Evolutionary conservation across 2,329 filamentous ascomycete species (phyloP).

Genomic region (Fusarium xylarioides): DNA sequence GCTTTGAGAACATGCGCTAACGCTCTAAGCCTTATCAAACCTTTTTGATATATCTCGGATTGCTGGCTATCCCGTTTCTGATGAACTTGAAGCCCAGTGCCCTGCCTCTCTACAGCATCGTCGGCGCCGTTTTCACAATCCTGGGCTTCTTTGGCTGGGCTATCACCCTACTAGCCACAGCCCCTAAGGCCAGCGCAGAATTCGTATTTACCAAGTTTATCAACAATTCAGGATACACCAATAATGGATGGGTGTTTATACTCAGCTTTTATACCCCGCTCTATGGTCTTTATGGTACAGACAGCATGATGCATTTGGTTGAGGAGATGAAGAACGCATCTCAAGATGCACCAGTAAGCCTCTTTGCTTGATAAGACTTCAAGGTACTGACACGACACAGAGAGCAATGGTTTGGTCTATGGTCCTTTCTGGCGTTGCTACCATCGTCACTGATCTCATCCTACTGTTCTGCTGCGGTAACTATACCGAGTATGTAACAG

Average conservation of each 20-base stretch:
- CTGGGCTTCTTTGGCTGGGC: constrained; percentile 21
- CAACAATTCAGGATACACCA: constrained; percentile 15
- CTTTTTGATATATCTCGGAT: constrained; percentile 1
- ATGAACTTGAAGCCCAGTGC: constrained; percentile 12
- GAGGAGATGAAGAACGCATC: constrained; percentile 24
- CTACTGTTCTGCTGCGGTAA: constrained; percentile 10
- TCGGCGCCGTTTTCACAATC: constrained; percentile 13
- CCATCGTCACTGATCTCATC: constrained; percentile 1
- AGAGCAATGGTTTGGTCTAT: constrained; percentile 24
- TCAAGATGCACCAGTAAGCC: constrained; percentile 3
- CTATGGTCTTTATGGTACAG: constrained; percentile 11
- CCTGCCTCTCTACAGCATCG: constrained; percentile 9
- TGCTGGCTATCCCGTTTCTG: background rate
- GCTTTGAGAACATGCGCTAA: background rate
- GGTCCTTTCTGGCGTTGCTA: constrained; percentile 7
- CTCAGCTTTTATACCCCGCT: constrained; percentile 9
- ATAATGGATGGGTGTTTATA: constrained; percentile 12
- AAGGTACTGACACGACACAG: background rate
- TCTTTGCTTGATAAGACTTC: rapidly evolving
- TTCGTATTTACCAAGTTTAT: constrained; percentile 15
- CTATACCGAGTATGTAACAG: background rate
- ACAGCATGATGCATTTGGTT: constrained; percentile 21
- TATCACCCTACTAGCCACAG: background rate
- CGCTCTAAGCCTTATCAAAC: constrained; percentile 3
- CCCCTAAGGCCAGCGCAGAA: background rate